Evolutionary conservation across 1,284 basidiomycete genomes (phyloP).

Genomic region (Apiotrichum gracile): DNA sequence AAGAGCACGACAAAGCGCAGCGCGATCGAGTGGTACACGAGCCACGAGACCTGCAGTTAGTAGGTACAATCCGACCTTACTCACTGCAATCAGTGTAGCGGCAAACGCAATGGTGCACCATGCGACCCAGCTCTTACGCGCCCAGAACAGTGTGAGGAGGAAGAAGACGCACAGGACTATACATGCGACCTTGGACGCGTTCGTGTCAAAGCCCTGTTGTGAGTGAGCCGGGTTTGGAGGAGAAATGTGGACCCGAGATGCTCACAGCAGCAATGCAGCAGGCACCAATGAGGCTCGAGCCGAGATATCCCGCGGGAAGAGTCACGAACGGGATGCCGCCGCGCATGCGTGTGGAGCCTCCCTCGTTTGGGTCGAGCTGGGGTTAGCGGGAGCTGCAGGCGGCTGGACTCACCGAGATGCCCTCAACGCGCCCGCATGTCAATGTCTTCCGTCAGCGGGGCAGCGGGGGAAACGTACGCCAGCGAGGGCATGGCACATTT

Average conservation of each 20-base stretch:
- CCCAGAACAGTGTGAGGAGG: constrained; percentile 85
- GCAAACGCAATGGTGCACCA: constrained; percentile 45
- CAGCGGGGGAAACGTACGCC: constrained; percentile 46
- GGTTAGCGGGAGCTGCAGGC: constrained; percentile 50
- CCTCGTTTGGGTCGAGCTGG: constrained; percentile 63
- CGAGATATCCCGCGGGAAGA: constrained; percentile 81
- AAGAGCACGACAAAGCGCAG: constrained; percentile 68
- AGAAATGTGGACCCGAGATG: not conserved
- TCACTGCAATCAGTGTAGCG: constrained; percentile 36
- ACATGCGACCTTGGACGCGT: constrained; percentile 83
- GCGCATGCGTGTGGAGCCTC: constrained; percentile 86
- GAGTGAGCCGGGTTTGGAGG: not conserved
- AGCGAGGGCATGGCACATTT: constrained; percentile 71
- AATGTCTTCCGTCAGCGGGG: constrained; percentile 51
- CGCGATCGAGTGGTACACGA: constrained; percentile 62
- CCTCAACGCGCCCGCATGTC: constrained; percentile 86
- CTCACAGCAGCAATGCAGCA: constrained; percentile 72
- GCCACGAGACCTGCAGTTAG: constrained; percentile 62
- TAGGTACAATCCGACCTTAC: not conserved
- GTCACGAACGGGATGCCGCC: constrained; percentile 77
- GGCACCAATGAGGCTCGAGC: constrained; percentile 84
- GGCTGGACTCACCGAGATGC: constrained; percentile 58
- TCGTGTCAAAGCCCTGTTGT: constrained; percentile 69
- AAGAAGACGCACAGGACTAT: constrained; percentile 79
- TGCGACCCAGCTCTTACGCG: constrained; percentile 64